Evolutionary conservation across 176 grass and related monocot genomes (phyloP), one percentile per base, ranked within the genome.

Genomic region (Themeda triandra): DNA sequence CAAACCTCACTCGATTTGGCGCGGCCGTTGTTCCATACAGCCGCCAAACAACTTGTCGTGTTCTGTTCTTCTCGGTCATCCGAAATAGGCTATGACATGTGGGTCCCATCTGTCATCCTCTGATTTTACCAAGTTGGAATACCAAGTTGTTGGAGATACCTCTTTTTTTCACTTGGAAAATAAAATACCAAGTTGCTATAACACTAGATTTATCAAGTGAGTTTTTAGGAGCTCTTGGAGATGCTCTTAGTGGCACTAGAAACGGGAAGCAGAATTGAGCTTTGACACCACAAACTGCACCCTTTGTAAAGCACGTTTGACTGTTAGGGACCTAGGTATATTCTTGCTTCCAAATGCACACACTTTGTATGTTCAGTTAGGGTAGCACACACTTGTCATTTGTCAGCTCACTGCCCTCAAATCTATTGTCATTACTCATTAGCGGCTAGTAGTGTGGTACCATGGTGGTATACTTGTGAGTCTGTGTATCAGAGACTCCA

Each of bases 231-330:
- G n/a, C n/a, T n/a, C n/a, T n/a, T n/a, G n/a, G n/a, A n/a, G n/a
- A n/a, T n/a, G n/a, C n/a, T n/a, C n/a, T 75, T 37, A 31, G 6
- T 13, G 68, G 71, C 64, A 58, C 81, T 28, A 88, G 19, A 68
- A 80, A 83, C 17, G 81, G 79, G 13, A 87, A 83, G 32, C 36
- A 11, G 35, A 65, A 46, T 1, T 90, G 73, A 86, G 27, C 66
- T 82, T 10, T 17, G 63, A 44, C 37, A 28, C 65, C 1, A 35
- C 27, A 71, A 28, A 7, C 12, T 73, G 23, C 58, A 19, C 27
- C 17, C 29, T 2, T 81, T 69, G 10, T 59, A 59, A 59, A 59
- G 23, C 56, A 10, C 1, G 3, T 79, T 59, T 62, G 37, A 75
- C 63, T 21, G 35, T 48, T 84, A 69, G 23, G 24, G 10, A 14